Conservation (phyloP, 2,329 filamentous ascomycete genomes). For the Ophiostoma ips region DNA sequence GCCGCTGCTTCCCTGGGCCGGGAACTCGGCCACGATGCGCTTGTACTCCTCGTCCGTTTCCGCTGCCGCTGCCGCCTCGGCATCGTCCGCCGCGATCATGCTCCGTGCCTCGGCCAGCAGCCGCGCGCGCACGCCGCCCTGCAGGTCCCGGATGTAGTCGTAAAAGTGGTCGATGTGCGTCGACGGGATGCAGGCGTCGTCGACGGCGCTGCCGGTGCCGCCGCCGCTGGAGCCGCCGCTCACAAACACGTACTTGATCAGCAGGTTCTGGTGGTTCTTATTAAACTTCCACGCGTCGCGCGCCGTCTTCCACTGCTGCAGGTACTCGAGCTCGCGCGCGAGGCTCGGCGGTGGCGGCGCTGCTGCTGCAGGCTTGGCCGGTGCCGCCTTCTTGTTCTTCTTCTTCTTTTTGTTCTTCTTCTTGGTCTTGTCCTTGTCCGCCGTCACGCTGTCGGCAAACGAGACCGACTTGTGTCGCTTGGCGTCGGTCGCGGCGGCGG, state of each 20-base stretch:
- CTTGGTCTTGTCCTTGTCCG: slow-evolving; percentile 7
- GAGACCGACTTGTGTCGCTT: slow-evolving; percentile 33
- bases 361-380: slow-evolving; percentile 1
- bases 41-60: slow-evolving; percentile 33
- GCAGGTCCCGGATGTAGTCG: slow-evolving; percentile 65
- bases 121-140: slow-evolving; percentile 58
- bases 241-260: slow-evolving; percentile 73
- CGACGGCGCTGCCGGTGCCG: too few species aligned
- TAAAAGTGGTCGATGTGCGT: slow-evolving; percentile 56
- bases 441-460: slow-evolving; percentile 28
- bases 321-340: slow-evolving; percentile 58
- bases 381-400: slow-evolving; percentile 17
- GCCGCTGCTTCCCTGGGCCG: slow-evolving; percentile 17
- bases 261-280: slow-evolving; percentile 75
- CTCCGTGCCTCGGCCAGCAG: slow-evolving; percentile 53
- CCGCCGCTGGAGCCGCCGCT: too few species aligned
- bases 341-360: slow-evolving; percentile 18
- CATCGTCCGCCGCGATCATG: slow-evolving; percentile 37
- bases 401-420: slow-evolving; percentile 18
- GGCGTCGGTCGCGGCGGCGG: slow-evolving; percentile 13
- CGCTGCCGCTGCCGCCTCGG: slow-evolving; percentile 25
- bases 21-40: slow-evolving; percentile 37
- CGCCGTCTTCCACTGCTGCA: slow-evolving; percentile 59
- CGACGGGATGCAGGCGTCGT: slow-evolving; percentile 46
- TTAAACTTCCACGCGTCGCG: slow-evolving; percentile 83